phyloP scores from a whole-genome alignment of 805 yeast genomes.

The Wickerhamiella cacticola region DNA sequence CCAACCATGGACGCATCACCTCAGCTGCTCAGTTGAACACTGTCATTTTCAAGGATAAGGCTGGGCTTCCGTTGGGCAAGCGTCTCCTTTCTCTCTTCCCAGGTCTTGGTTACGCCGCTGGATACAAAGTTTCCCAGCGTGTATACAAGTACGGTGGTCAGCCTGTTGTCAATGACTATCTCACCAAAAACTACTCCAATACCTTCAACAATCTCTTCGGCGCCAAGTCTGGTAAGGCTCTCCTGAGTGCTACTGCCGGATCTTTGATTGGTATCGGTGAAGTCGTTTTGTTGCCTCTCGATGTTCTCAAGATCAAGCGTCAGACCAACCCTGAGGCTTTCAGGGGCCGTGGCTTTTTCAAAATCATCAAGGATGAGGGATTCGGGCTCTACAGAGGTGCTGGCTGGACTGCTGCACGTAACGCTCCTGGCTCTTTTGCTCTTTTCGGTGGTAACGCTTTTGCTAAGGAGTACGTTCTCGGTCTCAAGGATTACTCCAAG shows the following conservation, averaged over 20 bases:
- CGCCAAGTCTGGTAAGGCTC: slow-evolving; percentile 91
- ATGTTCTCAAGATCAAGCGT: slow-evolving; percentile 93
- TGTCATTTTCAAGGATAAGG: slow-evolving; percentile 78
- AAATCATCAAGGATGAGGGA: slow-evolving; percentile 82
- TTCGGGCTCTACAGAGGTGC: slow-evolving; percentile 90
- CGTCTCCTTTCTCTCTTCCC: slow-evolving; percentile 83
- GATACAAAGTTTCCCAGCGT: slow-evolving; percentile 89
- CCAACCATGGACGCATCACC: slow-evolving; percentile 70
- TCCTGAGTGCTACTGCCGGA: slow-evolving; percentile 95
- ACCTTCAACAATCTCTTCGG: slow-evolving; percentile 72
- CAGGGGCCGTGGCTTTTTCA: slow-evolving; percentile 91
- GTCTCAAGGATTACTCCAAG: slow-evolving; percentile 68
- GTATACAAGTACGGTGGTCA: slow-evolving; percentile 99
- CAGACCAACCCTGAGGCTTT: slow-evolving; percentile 99
- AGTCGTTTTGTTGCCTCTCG: slow-evolving; percentile 86
- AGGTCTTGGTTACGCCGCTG: slow-evolving; percentile 96
- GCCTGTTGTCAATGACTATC: slow-evolving; percentile 92
- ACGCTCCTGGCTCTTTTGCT: slow-evolving; percentile 98
- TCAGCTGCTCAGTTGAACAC: slow-evolving; percentile 56
- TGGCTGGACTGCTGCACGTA: slow-evolving; percentile 99
- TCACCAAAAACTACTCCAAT: slow-evolving; percentile 59
- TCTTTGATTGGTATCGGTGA: slow-evolving; percentile 96
- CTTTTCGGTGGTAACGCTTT: slow-evolving; percentile 97
- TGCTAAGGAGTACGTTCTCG: slow-evolving; percentile 91
- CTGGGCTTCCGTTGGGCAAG: slow-evolving; percentile 53